phyloP scores from a whole-genome alignment of 2,329 filamentous ascomycete genomes.

The Hymenoscyphus albidus region DNA sequence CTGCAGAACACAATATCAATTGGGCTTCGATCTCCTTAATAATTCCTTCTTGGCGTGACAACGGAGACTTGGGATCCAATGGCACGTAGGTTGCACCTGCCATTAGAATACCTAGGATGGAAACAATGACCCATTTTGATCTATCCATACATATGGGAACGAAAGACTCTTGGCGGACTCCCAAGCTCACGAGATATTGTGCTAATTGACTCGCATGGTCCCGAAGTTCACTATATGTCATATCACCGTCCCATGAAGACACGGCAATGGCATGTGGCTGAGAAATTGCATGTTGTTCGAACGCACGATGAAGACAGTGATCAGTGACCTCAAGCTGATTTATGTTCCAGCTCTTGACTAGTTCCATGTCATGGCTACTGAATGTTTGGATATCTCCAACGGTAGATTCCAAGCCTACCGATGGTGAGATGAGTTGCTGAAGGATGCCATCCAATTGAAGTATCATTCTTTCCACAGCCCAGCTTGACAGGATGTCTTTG shows the following conservation, averaged over 20 bases:
- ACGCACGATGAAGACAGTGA: constrained; percentile 23
- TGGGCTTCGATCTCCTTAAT: neutral
- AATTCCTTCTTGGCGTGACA: constrained; percentile 7
- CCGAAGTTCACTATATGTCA: constrained; percentile 16
- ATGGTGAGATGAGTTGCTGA: constrained; percentile 20
- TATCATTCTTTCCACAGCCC: constrained; percentile 12
- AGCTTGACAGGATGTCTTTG: constrained; percentile 8
- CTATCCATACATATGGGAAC: constrained; percentile 27
- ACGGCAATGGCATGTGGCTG: constrained; percentile 18
- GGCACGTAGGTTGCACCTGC: constrained; percentile 27
- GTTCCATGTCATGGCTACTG: constrained; percentile 8
- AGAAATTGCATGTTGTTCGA: constrained; percentile 13
- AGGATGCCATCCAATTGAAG: constrained; percentile 14
- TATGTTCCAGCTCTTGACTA: constrained; percentile 11
- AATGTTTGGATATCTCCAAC: constrained; percentile 9
- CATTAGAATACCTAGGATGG: constrained; percentile 23
- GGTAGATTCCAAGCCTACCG: neutral
- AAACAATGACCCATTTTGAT: constrained; percentile 20
- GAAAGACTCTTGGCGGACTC: constrained; percentile 14
- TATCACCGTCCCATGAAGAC: constrained; percentile 15
- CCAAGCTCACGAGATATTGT: constrained; percentile 13
- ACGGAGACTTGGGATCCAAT: constrained; percentile 29
- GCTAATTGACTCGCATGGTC: constrained; percentile 15
- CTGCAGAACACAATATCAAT: constrained; percentile 2
- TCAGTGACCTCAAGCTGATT: constrained; percentile 9